These are phyloP conservation scores for Cyanidiococcus yangmingshanensis DNA, from an alignment of 23 red algal genomes.

Conservation along the genomic window DNA sequence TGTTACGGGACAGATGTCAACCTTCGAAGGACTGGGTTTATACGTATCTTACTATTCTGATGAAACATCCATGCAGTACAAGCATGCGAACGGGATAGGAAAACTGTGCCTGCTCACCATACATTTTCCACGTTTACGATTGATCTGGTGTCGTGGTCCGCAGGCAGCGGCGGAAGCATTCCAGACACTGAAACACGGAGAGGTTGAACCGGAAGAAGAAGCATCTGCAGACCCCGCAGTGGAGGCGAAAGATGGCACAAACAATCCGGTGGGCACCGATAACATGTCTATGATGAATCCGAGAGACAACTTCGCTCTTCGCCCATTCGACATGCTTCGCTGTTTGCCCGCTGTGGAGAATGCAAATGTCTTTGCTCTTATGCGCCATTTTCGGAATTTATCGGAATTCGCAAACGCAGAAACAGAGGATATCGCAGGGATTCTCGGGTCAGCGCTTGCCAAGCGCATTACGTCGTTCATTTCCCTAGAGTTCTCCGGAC, in stretches of 20 bases:
- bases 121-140: constrained; percentile 68
- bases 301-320: neutral
- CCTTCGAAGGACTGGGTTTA: neutral
- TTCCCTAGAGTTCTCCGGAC: neutral
- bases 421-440: neutral
- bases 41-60: neutral
- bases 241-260: neutral
- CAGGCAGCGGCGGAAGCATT: constrained; percentile 58
- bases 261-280: neutral
- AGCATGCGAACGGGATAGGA: constrained; percentile 30
- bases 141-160: constrained; percentile 66
- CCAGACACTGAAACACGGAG: constrained; percentile 43
- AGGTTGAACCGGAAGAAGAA: constrained; percentile 53
- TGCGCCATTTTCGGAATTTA: constrained; percentile 1
- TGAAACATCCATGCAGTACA: constrained; percentile 17
- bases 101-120: constrained; percentile 69
- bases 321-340: constrained; percentile 2
- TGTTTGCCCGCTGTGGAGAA: neutral
- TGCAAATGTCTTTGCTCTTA: neutral
- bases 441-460: neutral
- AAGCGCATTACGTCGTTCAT: neutral
- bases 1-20: neutral
- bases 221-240: constrained; percentile 19
- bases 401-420: neutral
- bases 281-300: constrained; percentile 1